Conservation (phyloP, 257 asterid genomes). For the Capsicum chinense region DNA sequence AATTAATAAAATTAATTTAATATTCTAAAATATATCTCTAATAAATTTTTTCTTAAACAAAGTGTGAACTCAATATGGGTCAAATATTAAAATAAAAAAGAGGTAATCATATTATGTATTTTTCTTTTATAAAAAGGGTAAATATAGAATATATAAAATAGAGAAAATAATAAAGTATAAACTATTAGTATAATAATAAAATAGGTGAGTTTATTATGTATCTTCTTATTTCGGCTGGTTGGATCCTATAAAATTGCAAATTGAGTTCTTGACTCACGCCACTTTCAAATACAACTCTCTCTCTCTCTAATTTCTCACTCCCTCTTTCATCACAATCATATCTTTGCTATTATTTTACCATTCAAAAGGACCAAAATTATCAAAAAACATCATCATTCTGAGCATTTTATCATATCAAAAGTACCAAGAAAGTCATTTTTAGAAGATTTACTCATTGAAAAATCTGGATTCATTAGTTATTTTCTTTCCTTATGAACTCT, state of each 20-base stretch:
- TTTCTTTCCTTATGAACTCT: background rate
- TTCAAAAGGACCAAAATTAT: background rate
- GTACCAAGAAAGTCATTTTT: background rate
- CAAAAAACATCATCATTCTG: background rate
- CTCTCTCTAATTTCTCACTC: constrained; percentile 33
- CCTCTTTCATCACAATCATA: background rate
- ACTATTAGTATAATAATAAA: background rate
- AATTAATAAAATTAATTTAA: too few species aligned
- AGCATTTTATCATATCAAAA: background rate
- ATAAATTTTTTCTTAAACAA: too few species aligned
- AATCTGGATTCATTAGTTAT: background rate
- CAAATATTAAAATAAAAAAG: too few species aligned
- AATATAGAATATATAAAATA: background rate
- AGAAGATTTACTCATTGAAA: background rate
- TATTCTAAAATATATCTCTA: too few species aligned
- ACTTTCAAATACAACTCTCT: constrained; percentile 28
- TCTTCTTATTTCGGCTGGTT: constrained; percentile 43
- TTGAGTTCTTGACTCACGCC: constrained; percentile 46
- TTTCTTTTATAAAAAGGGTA: background rate
- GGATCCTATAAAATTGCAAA: constrained; percentile 67
- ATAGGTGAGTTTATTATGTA: constrained; percentile 30
- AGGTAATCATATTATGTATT: background rate
- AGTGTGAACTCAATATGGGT: too few species aligned
- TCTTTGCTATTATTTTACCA: background rate
- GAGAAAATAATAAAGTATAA: background rate